phyloP scores from a whole-genome alignment of 2,329 filamentous ascomycete species.

The Colletotrichum paranaense region DNA sequence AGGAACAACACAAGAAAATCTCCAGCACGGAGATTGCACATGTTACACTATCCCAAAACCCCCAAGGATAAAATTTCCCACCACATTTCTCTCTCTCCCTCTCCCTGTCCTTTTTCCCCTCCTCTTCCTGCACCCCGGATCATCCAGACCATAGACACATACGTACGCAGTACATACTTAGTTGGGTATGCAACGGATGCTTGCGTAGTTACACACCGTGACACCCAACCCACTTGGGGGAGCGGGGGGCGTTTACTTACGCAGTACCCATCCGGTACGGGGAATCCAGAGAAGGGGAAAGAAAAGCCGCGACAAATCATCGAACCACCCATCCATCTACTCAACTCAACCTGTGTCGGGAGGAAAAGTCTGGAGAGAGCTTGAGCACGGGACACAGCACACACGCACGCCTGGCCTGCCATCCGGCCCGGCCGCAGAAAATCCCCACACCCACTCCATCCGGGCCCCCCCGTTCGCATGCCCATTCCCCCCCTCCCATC shows the following conservation, averaged over 20 bases:
- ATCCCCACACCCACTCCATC: neutral
- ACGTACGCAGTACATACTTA: neutral
- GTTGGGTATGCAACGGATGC: too few relatives aligned
- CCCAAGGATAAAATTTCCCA: neutral
- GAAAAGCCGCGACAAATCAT: neutral
- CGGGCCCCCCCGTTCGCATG: neutral
- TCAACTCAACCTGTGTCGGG: neutral
- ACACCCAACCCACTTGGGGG: too few relatives aligned
- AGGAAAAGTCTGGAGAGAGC: neutral
- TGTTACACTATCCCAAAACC: neutral
- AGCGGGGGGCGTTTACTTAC: too few relatives aligned
- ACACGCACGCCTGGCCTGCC: neutral
- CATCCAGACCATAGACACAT: neutral
- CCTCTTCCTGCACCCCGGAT: neutral
- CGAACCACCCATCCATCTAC: neutral
- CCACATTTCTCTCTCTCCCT: neutral
- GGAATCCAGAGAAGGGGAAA: neutral
- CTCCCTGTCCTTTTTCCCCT: neutral
- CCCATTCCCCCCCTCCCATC: too few relatives aligned
- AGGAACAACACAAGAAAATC: neutral
- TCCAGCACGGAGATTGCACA: neutral
- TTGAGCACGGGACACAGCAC: constrained; percentile 1
- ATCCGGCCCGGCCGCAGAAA: neutral
- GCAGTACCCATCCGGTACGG: too few relatives aligned
- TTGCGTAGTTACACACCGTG: too few relatives aligned